Conservation (phyloP, 2,329 filamentous ascomycete genomes). For the Claviceps capensis region DNA sequence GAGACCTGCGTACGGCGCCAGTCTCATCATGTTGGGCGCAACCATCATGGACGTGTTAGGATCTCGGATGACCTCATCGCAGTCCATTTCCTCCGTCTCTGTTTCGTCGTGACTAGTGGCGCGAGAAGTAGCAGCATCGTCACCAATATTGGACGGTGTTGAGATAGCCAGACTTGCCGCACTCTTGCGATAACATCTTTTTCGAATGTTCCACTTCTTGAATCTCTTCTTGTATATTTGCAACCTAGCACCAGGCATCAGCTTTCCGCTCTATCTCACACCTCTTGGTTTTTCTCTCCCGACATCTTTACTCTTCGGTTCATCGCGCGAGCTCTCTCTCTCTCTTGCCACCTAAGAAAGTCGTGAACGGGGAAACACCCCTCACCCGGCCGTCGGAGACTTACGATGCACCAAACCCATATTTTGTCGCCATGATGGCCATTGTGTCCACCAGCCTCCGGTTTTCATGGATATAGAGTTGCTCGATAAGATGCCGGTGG, state of each 20-base stretch:
- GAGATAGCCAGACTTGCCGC: slow-evolving; percentile 1
- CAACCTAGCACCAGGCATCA: slow-evolving; percentile 13
- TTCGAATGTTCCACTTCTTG: slow-evolving; percentile 25
- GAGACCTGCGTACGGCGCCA: slow-evolving; percentile 15
- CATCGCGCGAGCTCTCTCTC: not conserved
- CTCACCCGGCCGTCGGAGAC: slow-evolving; percentile 7
- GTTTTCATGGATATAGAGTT: slow-evolving; percentile 21
- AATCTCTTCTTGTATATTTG: slow-evolving; percentile 27
- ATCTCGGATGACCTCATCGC: not conserved
- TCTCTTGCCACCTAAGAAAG: not conserved
- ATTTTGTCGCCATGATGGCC: slow-evolving; percentile 19
- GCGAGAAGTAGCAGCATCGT: not conserved
- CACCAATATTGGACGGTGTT: slow-evolving; percentile 2
- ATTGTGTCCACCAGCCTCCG: slow-evolving; percentile 24
- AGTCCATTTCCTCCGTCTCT: slow-evolving; percentile 1
- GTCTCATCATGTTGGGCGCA: slow-evolving; percentile 10
- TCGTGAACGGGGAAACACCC: not conserved
- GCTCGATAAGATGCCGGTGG: slow-evolving; percentile 18
- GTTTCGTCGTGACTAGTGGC: not conserved
- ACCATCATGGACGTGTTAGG: slow-evolving; percentile 9
- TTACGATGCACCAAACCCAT: slow-evolving; percentile 25
- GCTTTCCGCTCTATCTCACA: not conserved
- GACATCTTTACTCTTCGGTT: not conserved
- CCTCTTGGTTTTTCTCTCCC: not conserved
- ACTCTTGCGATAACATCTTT: slow-evolving; percentile 20